Base-by-base conservation (phyloP, 2,329 filamentous ascomycete genomes). In the Cladophialophora psammophila region DNA sequence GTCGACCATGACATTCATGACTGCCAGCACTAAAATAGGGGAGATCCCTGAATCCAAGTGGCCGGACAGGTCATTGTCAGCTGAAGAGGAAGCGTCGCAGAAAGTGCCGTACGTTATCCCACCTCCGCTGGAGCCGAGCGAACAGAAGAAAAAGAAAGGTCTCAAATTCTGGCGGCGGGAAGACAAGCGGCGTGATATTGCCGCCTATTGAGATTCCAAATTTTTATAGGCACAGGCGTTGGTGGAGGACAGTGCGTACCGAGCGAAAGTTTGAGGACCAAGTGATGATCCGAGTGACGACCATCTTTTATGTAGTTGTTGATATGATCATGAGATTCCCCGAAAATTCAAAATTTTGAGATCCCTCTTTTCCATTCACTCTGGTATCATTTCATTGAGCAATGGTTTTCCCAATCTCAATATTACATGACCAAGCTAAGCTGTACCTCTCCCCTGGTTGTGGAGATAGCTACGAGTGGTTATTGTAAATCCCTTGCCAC, bases 1-100 rank as follows among this genome's bases (percentile, higher is more conserved):
- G 26, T 73, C 71, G 6, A 71, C 68, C 50, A 68, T 69, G 64
- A 73, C 72, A 40, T 73, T 91, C 75, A 90, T 91, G 87, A 84
- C 89, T 5, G 83, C 88, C 48, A 88, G 86, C 76, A 91, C 89
- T 81, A 90, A 90, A 78, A 87, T 89, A 42, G 87, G 87, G 60
- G 82, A 84, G 69, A 84, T 81, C 0, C 72, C 88, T 1, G 78
- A 81, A 31, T 75, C 79, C 4, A 57, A 50, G 45, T 62, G 64
- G 59, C 64, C 48, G 13, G 64, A 68, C 20, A 34, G 58, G 48
- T 32, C 38, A 7, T 56, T 67, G 12, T 57, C 66, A 5, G 57
- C 53, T 3, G 64, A 65, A 35, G 62, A 68, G 36, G 40, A 50
- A 31, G 53, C 18, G 18, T 53, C 61, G 42, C 60, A 53, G 15